Percentiles rank a stretch among this genome's conserved stretches.
These are phyloP conservation scores for Pilasporangium apinafurcum DNA, from an alignment of 352 stramenopile species.

Conservation along the genomic window DNA sequence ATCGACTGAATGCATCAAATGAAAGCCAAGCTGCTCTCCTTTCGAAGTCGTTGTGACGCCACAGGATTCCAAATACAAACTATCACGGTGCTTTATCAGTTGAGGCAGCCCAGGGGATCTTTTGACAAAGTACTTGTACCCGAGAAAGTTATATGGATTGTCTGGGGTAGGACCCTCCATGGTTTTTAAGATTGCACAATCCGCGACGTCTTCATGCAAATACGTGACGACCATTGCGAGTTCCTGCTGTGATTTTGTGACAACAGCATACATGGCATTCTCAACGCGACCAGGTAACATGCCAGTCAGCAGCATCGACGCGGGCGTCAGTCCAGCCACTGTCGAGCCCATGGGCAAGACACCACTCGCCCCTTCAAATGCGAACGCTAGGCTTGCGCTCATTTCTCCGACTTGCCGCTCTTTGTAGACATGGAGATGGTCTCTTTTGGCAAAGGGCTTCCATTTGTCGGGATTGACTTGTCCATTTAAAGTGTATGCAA, in stretches of 20 bases:
- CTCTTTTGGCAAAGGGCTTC: conserved; percentile 32
- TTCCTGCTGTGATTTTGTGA: conserved; percentile 50
- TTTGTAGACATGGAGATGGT: conserved; percentile 43
- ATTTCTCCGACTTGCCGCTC: conserved; percentile 28
- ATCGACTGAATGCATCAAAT: conserved; percentile 69
- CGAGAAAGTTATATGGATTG: conserved; percentile 48
- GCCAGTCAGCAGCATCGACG: conserved; percentile 38
- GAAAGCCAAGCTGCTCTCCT: conserved; percentile 47
- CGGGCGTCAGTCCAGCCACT: conserved; percentile 12
- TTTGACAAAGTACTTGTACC: conserved; percentile 63
- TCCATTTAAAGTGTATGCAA: conserved; percentile 18
- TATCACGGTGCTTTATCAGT: conserved; percentile 48
- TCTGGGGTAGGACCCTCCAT: conserved; percentile 36
- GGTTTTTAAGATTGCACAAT: conserved; percentile 52
- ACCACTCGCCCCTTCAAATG: conserved; percentile 15
- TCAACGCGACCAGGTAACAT: conserved; percentile 37
- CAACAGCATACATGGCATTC: conserved; percentile 42
- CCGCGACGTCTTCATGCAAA: conserved; percentile 52
- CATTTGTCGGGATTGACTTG: conserved; percentile 31
- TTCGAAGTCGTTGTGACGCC: conserved; percentile 28
- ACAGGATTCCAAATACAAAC: conserved; percentile 48
- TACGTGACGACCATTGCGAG: conserved; percentile 47
- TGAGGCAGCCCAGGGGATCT: conserved; percentile 33
- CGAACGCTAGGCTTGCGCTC: conserved; percentile 15
- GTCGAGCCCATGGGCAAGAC: conserved; percentile 17